Conservation (phyloP, 2,329 filamentous ascomycete species). For the Ascochyta fabae region DNA sequence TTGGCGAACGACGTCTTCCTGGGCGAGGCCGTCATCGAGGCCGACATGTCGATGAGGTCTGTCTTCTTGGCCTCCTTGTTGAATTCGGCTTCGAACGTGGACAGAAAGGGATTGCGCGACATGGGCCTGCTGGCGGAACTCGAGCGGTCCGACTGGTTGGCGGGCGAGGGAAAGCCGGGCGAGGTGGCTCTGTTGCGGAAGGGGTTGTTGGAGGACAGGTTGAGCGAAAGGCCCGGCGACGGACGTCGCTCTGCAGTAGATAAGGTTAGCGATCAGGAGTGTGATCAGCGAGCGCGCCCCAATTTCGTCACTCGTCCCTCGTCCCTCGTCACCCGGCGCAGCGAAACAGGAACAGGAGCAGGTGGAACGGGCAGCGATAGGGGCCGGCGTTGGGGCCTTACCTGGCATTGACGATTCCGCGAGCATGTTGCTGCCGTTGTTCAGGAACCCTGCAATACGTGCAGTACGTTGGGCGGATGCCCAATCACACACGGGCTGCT, state of each 20-base stretch:
- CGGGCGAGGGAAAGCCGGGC: conserved; percentile 50
- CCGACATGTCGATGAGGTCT: conserved; percentile 48
- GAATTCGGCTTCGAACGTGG: conserved; percentile 57
- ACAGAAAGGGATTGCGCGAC: conserved; percentile 79
- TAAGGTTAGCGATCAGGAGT: conserved; percentile 11
- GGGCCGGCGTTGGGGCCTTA: conserved; percentile 41
- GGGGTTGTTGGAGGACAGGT: conserved; percentile 78
- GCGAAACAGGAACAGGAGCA: conserved; percentile 30
- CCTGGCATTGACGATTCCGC: conserved; percentile 52
- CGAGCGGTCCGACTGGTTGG: conserved; percentile 40
- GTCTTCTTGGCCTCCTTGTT: conserved; percentile 44
- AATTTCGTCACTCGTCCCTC: conserved; percentile 33
- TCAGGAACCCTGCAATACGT: conserved; percentile 38
- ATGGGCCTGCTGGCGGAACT: conserved; percentile 68
- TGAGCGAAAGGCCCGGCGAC: conserved; percentile 65
- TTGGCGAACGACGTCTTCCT: conserved; percentile 49
- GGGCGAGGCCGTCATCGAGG: conserved; percentile 51
- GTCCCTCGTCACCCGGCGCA: conserved; percentile 11
- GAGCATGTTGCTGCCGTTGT: conserved; percentile 49
- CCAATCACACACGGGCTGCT: conserved; percentile 41
- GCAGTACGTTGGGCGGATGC: conserved; percentile 26
- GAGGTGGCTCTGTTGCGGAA: conserved; percentile 76
- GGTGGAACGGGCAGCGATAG: conserved; percentile 46
- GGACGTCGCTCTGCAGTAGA: conserved; percentile 52
- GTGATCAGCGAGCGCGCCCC: neutral